Base-by-base conservation (phyloP, 2,329 filamentous ascomycete genomes). In the Setomelanomma holmii region DNA sequence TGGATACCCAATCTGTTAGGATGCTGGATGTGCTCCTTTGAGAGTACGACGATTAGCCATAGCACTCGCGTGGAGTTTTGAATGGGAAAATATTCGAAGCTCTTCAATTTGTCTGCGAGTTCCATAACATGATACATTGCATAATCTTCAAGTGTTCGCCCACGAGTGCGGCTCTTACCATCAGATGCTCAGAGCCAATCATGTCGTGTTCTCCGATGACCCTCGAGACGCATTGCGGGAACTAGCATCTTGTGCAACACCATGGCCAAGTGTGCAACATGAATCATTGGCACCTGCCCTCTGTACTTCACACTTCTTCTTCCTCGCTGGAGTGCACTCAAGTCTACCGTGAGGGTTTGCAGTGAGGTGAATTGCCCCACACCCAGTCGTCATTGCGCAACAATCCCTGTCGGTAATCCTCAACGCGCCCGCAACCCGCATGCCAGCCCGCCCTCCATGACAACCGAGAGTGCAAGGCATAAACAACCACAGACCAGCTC, bases 1-100 rank as follows among this genome's bases (percentile, higher is more conserved):
- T 63, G 59, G 63, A 66, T 66, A 66, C 61, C 63, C 63, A 57
- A 54, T 49, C 55, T 63, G 52, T 43, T 51, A 49, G 44, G 45
- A 53, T 40, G 47, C 51, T 48, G 16, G 51, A 40, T 7, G 34
- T 30, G 34, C 34, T n/a, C 16, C 34, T n/a, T 36, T 3, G 34
- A 14, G 34, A 36, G 34, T n/a, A 30, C 14, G 27, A 8, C 10
- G 14, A 14, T 30, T 3, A 30, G 10, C 27, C 14, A 30, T 30
- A 30, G 27, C 27, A 30, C 27, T 10, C 10, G 27, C 27, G 27
- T 30, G 27, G 27, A 8, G 27, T 12, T 40, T 21, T 40, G 17
- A 21, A 40, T 40, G 36, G 21, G 19, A 19, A 20, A 14, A 40
- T 40, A 21, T 19, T 40, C 17, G 17, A 10, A n/a, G n/a, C n/a